Conservation (phyloP, 2,329 filamentous ascomycete species). For the Cladosporium oxysporum region DNA sequence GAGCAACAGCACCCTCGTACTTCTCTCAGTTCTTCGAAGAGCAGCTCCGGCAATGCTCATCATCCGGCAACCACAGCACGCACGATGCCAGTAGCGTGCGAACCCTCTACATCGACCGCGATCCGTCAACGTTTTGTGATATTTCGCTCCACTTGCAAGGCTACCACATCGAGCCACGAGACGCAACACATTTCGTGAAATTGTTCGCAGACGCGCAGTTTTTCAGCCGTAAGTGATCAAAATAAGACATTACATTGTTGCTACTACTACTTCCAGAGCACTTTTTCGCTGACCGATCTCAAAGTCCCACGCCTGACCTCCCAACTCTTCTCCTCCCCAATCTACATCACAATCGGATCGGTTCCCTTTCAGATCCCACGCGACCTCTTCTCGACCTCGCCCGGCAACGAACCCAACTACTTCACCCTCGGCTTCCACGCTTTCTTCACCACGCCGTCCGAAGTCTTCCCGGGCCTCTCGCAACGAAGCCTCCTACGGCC, state of each 20-base stretch:
- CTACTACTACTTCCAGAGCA: background rate
- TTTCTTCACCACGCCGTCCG: conserved; percentile 78
- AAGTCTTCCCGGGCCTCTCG: conserved; percentile 84
- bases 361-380: conserved; percentile 87
- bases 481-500: conserved; percentile 78
- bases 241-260: background rate
- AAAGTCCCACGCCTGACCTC: conserved; percentile 84
- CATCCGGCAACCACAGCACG: conserved; percentile 45
- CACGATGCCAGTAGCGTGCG: conserved; percentile 52
- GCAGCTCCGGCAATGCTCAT: conserved; percentile 67
- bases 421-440: conserved; percentile 88
- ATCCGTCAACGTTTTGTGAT: conserved; percentile 83
- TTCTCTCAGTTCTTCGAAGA: conserved; percentile 92
- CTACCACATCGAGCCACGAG: conserved; percentile 79
- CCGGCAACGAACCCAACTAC: conserved; percentile 93
- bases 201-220: conserved; percentile 95
- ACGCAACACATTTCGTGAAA: conserved; percentile 85
- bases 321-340: conserved; percentile 86
- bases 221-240: conserved; percentile 67
- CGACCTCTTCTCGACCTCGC: conserved; percentile 73
- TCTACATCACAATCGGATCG: conserved; percentile 88
- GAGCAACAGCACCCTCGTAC: conserved; percentile 76
- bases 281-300: background rate
- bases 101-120: conserved; percentile 92
- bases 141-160: conserved; percentile 90